Base-by-base conservation (phyloP, 2,329 filamentous ascomycete species). In the Penicillium decumbens region DNA sequence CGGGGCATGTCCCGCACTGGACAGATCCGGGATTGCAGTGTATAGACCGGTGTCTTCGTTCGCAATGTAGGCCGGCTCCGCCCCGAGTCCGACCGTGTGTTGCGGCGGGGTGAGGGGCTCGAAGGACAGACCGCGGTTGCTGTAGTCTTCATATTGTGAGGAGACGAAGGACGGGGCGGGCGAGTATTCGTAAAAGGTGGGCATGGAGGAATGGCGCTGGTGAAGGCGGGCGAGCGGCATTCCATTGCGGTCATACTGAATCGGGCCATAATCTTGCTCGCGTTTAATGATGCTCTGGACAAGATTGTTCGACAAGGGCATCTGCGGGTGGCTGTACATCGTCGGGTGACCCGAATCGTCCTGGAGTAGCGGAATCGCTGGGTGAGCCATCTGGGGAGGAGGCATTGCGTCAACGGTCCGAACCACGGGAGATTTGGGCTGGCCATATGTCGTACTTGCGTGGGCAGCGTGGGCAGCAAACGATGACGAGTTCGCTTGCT, bases 131-230 rank as follows among this genome's bases (percentile, higher is more conserved):
- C 90, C 93, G 50, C 93, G 87, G 68, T 91, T 92, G 81, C 89
- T 95, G 78, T 96, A 98, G 70, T 97, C 92, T 68, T 97, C 93
- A 64, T 92, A 95, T 65, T 96, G 91, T 1, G 93, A 97, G n/a
- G 93, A 97, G 45, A 95, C 91, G 65, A 97, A 97, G 1, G 93
- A 97, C 2, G 93, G 93, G 0, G 93, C 93, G 45, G 93, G 93
- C 13, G 93, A 98, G 77, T 97, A 98, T 73, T 98, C 93, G 70
- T 97, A 85, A 69, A 95, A 98, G 18, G 90, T 88, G 43, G 93
- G 93, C 90, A 98, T 96, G n/a, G 93, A 98, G 54, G 91, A 88
- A 73, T 97, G 92, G 49, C 93, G 87, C 70, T 95, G 89, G 73
- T 95, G 90, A 45, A 85, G 78, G 65, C 91, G 88, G 35, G 83